Evolutionary conservation across 164 flowering plant genomes (phyloP).

Genomic region (Berberis thunbergii): DNA sequence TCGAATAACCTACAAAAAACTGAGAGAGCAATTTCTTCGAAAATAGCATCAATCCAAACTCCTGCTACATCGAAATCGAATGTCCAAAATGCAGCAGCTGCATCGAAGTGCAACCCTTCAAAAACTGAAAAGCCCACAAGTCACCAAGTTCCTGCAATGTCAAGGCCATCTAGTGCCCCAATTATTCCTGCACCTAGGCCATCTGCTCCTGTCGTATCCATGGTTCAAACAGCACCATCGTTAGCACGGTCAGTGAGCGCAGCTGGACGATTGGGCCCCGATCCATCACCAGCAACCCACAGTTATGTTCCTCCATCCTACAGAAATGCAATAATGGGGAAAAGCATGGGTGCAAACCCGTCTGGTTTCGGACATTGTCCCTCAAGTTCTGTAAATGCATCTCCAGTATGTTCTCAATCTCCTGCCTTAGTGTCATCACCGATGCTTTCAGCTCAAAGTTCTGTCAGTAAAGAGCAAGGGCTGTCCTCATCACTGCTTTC

Average conservation of each 20-base stretch:
- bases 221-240: constrained; percentile 43
- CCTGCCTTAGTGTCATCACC: constrained; percentile 21
- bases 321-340: constrained; percentile 74
- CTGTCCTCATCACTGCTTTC: constrained; percentile 5
- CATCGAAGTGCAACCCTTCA: constrained; percentile 8
- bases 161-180: constrained; percentile 88
- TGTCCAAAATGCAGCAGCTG: constrained; percentile 22
- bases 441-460: constrained; percentile 26
- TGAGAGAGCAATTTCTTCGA: constrained; percentile 24
- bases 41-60: constrained; percentile 22
- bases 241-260: constrained; percentile 79
- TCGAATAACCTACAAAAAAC: constrained; percentile 22
- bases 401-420: constrained; percentile 30
- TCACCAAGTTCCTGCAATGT: constrained; percentile 29
- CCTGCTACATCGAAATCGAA: constrained; percentile 28
- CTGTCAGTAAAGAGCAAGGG: constrained; percentile 32
- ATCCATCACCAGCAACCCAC: constrained; percentile 37
- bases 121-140: constrained; percentile 13
- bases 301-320: constrained; percentile 69
- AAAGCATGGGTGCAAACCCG: constrained; percentile 28
- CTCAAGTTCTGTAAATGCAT: constrained; percentile 20
- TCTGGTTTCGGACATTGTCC: constrained; percentile 30
- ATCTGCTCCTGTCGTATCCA: constrained; percentile 44
- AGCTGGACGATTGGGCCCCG: constrained; percentile 67
- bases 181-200: constrained; percentile 49